phyloP scores from a whole-genome alignment of 2,329 filamentous ascomycete genomes.

The Juglanconis juglandina region DNA sequence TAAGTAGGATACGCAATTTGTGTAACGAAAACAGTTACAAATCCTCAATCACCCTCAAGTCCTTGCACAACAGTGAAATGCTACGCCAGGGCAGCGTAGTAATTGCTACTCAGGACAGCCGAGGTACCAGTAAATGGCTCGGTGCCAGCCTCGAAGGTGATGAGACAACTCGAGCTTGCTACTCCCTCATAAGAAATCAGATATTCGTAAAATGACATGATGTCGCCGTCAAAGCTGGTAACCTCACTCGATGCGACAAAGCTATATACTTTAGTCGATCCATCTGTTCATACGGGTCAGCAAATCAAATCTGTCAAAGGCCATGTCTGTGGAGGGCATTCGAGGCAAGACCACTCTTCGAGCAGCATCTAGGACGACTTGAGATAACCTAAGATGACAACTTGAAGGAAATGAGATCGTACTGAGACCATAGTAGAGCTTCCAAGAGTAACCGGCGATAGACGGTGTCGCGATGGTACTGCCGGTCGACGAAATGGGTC shows the following conservation, averaged over 20 bases:
- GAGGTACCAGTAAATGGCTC: conserved; percentile 52
- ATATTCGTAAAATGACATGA: conserved; percentile 56
- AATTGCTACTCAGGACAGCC: conserved; percentile 17
- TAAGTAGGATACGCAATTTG: not conserved
- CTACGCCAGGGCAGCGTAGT: conserved; percentile 10
- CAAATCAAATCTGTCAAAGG: not conserved
- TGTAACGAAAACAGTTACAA: not conserved
- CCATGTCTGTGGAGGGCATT: not conserved
- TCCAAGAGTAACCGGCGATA: conserved; percentile 51
- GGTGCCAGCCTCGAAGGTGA: conserved; percentile 51
- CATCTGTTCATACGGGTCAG: conserved; percentile 30
- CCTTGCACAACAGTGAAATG: not conserved
- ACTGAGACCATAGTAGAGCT: conserved; percentile 54
- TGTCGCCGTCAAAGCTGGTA: conserved; percentile 53
- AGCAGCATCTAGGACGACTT: too few species aligned
- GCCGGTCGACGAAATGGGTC: conserved; percentile 53
- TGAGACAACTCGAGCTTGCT: conserved; percentile 47
- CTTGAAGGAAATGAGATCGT: not conserved
- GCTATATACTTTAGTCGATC: conserved; percentile 56
- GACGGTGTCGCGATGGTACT: conserved; percentile 49
- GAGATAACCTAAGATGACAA: not conserved
- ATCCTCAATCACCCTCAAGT: not conserved
- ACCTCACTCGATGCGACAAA: conserved; percentile 42
- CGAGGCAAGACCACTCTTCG: too few species aligned
- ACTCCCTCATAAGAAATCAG: conserved; percentile 47